A percentile compares a stretch with the other conserved stretches of the same genome.
Evolutionary conservation across 1,284 basidiomycete species (phyloP).

Genomic region (Papiliotrema fonsecae): DNA sequence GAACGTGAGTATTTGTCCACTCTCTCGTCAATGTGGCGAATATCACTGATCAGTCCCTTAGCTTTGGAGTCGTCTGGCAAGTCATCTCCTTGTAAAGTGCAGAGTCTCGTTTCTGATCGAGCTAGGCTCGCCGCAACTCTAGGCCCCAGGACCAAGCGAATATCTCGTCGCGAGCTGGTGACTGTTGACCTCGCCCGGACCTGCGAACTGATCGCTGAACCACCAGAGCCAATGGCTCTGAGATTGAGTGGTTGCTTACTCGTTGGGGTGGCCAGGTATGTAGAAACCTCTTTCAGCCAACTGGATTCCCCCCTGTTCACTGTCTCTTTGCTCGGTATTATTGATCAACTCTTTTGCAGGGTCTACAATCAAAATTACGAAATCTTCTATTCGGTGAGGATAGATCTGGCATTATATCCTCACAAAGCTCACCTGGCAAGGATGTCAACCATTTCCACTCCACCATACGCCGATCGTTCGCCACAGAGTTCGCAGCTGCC

Average conservation of each 20-base stretch:
- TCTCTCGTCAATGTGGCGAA: neutral
- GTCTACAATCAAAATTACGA: slow-evolving; percentile 29
- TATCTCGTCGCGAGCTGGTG: slow-evolving; percentile 71
- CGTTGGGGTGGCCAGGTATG: slow-evolving; percentile 77
- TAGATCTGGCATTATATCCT: neutral
- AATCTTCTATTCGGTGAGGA: slow-evolving; percentile 32
- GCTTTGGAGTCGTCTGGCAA: slow-evolving; percentile 42
- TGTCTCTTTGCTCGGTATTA: neutral
- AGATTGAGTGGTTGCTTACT: slow-evolving; percentile 78
- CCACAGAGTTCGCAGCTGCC: slow-evolving; percentile 10
- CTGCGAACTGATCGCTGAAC: slow-evolving; percentile 71
- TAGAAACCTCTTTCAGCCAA: neutral
- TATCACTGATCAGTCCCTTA: slow-evolving; percentile 2
- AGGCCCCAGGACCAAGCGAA: slow-evolving; percentile 73
- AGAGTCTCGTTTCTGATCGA: neutral
- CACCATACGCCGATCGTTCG: slow-evolving; percentile 23
- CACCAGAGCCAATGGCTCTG: slow-evolving; percentile 76
- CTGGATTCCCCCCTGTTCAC: neutral
- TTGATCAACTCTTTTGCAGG: neutral
- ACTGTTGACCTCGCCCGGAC: slow-evolving; percentile 72
- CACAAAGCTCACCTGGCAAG: slow-evolving; percentile 2
- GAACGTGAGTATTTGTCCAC: slow-evolving; percentile 25
- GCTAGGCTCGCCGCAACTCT: slow-evolving; percentile 79
- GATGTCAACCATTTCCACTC: slow-evolving; percentile 33
- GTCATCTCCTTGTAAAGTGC: slow-evolving; percentile 2